Percentiles rank a stretch among this genome's conserved stretches.
Evolutionary conservation across 371 early-diverging fungal genomes (phyloP).

Genomic region (Rhizopus sp.): DNA sequence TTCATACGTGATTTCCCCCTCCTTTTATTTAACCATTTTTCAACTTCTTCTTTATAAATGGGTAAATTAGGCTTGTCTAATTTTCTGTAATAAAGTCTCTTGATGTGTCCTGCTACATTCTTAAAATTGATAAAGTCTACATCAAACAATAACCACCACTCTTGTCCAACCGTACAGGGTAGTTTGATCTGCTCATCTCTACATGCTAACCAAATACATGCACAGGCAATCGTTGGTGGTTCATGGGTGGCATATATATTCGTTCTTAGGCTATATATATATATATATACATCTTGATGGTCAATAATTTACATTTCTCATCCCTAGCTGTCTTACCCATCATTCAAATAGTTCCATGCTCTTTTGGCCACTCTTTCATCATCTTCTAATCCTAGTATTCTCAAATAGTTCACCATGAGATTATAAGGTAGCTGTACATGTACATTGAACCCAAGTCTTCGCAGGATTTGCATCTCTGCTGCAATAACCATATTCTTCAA

Average conservation of each 20-base stretch:
- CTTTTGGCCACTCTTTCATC: slow-evolving; percentile 72
- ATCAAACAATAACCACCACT: slow-evolving; percentile 93
- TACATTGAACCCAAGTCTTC: slow-evolving; percentile 89
- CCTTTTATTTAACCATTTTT: slow-evolving; percentile 11
- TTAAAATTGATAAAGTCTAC: slow-evolving; percentile 64
- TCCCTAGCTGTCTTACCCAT: slow-evolving; percentile 54
- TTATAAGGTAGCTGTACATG: slow-evolving; percentile 95
- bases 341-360: slow-evolving; percentile 91
- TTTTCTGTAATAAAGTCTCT: slow-evolving; percentile 57
- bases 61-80: slow-evolving; percentile 53
- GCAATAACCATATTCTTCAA: slow-evolving; percentile 75
- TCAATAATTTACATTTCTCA: background rate
- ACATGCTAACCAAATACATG: slow-evolving; percentile 86
- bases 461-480: slow-evolving; percentile 87
- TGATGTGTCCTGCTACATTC: slow-evolving; percentile 63
- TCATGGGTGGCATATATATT: slow-evolving; percentile 82
- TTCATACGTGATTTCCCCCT: background rate
- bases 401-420: slow-evolving; percentile 90
- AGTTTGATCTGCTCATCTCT: slow-evolving; percentile 62
- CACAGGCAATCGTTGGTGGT: slow-evolving; percentile 88
- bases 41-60: slow-evolving; percentile 48
- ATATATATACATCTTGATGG: too few relatives aligned
- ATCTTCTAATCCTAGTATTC: slow-evolving; percentile 75
- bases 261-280: slow-evolving; percentile 70
- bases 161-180: slow-evolving; percentile 63